phyloP scores from a whole-genome alignment of 2,329 filamentous ascomycete genomes.

The Trichoderma atrobrunneum region DNA sequence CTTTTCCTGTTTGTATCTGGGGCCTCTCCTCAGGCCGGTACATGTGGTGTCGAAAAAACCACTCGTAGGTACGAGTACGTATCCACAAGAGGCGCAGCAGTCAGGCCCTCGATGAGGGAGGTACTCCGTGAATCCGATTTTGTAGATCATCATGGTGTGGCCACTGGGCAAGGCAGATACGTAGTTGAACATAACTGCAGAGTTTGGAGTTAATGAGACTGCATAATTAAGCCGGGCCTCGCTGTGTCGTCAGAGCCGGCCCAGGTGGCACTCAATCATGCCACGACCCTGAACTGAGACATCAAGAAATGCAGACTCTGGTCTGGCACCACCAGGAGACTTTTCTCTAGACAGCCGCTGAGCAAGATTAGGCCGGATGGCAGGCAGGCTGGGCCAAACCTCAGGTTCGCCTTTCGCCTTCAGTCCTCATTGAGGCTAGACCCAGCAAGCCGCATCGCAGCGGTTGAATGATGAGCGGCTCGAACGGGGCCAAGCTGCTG shows the following conservation, averaged over 20 bases:
- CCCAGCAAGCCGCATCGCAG: slow-evolving; percentile 5
- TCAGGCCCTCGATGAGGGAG: not conserved
- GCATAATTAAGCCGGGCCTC: not conserved
- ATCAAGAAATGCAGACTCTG: not conserved
- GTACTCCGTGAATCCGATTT: slow-evolving; percentile 3
- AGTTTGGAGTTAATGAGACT: not conserved
- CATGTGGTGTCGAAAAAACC: not conserved
- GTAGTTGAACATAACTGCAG: not conserved
- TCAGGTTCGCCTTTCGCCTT: slow-evolving; percentile 2
- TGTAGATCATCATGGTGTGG: not conserved
- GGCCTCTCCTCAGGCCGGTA: not conserved
- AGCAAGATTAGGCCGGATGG: slow-evolving; percentile 3
- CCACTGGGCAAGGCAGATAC: not conserved
- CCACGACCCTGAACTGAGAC: not conserved
- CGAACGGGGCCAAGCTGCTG: not conserved
- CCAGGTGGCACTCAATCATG: slow-evolving; percentile 17
- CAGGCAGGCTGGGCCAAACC: not conserved
- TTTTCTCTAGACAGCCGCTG: not conserved
- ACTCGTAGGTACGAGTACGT: not conserved
- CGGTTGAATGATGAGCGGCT: slow-evolving; percentile 1
- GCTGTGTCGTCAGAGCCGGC: not conserved
- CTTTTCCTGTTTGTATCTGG: not conserved
- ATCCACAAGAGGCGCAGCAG: slow-evolving; percentile 3
- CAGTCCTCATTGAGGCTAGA: not conserved
- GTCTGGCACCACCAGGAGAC: slow-evolving; percentile 12